Evolutionary conservation across 1,284 basidiomycete species (phyloP), one percentile per base, ranked within the genome.

Genomic region (Ceratorhiza oryzae-sativae): DNA sequence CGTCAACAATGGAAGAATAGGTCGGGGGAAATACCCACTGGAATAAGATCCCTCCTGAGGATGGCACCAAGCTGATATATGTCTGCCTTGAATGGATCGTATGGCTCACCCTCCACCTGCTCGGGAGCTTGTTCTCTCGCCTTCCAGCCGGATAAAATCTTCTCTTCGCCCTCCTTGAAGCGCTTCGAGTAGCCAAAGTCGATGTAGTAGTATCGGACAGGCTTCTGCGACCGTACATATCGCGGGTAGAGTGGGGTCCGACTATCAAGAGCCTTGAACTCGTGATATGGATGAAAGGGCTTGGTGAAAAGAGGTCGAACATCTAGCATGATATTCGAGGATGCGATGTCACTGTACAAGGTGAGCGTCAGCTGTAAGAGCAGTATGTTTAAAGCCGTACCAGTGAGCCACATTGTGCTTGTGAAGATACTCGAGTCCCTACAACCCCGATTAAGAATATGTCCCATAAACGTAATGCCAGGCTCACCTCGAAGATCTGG

Each of bases 131-230:
- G 12, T 56, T 70, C 67, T 13, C 67, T 41, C 20, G 67, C 67
- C 3, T 23, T 13, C 30, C 5, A 9, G 3, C 67, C 67, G 12
- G 25, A 5, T 3, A 48, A 27, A 1, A 59, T n/a, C 32, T 30
- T 39, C 3, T 15, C 15, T n/a, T 41, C 4, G 53, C 25, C 36
- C 12, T 70, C 53, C 1, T n/a, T 27, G 20, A 70, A 70, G 53
- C 55, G 58, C 32, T 70, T 70, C 12, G 53, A 39, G 20, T 70
- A 70, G 1, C 67, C 67, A n/a, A 70, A 59, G 55, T 70, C 67
- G 13, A 70, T 70, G 30, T 46, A 70, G 30, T 58, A 70, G 32
- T 70, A 71, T 10, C 67, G 67, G 1, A 71, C 46, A 1, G 39
- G 39, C 23, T 27, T 45, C 10, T 71, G 30, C 8, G 55, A 59